Percentiles rank a stretch among this genome's conserved stretches.
Conservation (phyloP, 2,329 filamentous ascomycete genomes). For the Exophiala bonariae region DNA sequence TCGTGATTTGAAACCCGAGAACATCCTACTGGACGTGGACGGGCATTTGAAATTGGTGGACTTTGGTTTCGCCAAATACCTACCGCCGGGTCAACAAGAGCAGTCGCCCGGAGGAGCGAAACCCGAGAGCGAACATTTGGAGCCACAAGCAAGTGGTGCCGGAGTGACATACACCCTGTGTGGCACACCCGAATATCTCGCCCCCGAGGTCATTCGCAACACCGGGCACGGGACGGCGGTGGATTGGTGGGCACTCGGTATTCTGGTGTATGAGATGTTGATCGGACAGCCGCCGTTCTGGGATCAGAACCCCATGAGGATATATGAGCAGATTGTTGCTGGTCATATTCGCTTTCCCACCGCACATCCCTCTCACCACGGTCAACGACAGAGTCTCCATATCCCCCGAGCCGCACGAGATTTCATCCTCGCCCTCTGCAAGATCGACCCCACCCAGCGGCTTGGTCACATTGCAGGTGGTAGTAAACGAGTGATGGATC, state of each 20-base stretch:
- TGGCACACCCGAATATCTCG: constrained; percentile 67
- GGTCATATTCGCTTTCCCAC: constrained; percentile 62
- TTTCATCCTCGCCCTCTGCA: constrained; percentile 63
- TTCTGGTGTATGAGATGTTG: constrained; percentile 67
- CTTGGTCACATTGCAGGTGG: constrained; percentile 64
- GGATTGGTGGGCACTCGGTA: constrained; percentile 70
- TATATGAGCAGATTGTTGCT: constrained; percentile 68
- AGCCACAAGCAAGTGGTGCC: constrained; percentile 21
- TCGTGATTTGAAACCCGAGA: constrained; percentile 68
- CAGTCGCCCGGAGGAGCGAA: constrained; percentile 7
- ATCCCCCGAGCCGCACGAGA: constrained; percentile 52
- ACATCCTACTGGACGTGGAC: constrained; percentile 65
- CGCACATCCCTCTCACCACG: constrained; percentile 50
- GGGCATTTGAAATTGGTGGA: constrained; percentile 67
- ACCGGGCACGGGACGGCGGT: constrained; percentile 65
- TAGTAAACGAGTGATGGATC: constrained; percentile 58
- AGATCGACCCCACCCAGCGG: constrained; percentile 62
- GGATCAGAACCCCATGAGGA: constrained; percentile 69
- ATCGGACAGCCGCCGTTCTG: constrained; percentile 69
- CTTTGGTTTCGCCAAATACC: constrained; percentile 68
- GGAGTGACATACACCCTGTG: constrained; percentile 62
- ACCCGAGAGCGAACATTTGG: constrained; percentile 13
- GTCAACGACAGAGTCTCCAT: constrained; percentile 26
- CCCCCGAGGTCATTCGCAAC: constrained; percentile 67
- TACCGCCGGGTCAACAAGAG: constrained; percentile 36